phyloP scores from a whole-genome alignment of 169 alveolate species.

The Plasmodium gonderi region DNA sequence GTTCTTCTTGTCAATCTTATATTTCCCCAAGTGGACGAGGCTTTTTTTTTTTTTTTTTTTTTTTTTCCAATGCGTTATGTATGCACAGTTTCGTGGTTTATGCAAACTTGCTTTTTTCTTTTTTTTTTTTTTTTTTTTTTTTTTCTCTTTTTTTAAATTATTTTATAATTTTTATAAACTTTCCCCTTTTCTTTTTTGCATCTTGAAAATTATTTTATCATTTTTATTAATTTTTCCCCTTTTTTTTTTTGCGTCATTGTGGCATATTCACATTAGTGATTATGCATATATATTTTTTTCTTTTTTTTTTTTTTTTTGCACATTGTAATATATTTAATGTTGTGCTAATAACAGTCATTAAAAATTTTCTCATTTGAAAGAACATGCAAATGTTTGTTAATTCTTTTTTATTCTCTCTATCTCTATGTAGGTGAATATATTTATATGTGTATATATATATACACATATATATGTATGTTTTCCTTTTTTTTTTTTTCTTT shows the following conservation, averaged over 20 bases:
- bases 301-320: not conserved
- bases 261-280: not conserved
- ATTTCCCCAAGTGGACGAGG: not conserved
- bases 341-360: not conserved
- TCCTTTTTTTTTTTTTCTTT: too few relatives aligned
- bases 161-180: not conserved
- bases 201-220: not conserved
- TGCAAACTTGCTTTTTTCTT: not conserved
- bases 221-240: not conserved
- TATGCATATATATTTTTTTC: too few relatives aligned
- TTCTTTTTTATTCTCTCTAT: not conserved
- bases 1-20: too few relatives aligned
- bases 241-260: not conserved
- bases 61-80: not conserved
- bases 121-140: not conserved
- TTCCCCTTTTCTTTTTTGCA: not conserved
- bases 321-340: not conserved
- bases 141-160: not conserved
- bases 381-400: not conserved
- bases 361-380: not conserved
- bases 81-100: not conserved
- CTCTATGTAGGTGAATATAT: not conserved
- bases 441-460: too few relatives aligned
- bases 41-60: not conserved
- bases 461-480: too few relatives aligned